Evolutionary conservation across 2,329 filamentous ascomycete species (phyloP).

Genomic region (Dactylellina sp.): DNA sequence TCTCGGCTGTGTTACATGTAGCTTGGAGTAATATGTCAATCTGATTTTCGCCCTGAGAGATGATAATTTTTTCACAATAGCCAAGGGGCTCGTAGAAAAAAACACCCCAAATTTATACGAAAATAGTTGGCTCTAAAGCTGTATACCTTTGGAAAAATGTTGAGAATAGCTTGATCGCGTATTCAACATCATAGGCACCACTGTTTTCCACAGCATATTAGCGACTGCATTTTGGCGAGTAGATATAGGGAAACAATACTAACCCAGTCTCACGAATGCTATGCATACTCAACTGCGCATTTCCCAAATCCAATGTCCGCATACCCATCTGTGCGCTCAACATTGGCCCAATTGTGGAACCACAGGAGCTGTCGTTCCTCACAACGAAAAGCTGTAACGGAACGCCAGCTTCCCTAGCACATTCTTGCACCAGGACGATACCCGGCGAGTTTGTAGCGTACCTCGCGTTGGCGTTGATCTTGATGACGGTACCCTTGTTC

Average conservation of each 20-base stretch:
- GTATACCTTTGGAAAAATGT: conserved; percentile 88
- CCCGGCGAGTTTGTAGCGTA: conserved; percentile 97
- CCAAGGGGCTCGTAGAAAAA: neutral
- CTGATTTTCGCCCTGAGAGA: neutral
- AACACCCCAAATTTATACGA: too few relatives aligned
- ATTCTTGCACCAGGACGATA: conserved; percentile 90
- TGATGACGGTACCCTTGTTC: conserved; percentile 96
- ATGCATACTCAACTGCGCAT: conserved; percentile 96
- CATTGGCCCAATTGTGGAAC: conserved; percentile 98
- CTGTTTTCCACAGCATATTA: conserved; percentile 61
- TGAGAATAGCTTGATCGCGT: conserved; percentile 86
- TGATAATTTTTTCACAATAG: neutral
- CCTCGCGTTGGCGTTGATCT: conserved; percentile 96
- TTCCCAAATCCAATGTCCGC: conserved; percentile 90
- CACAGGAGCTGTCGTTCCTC: conserved; percentile 92
- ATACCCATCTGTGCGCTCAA: conserved; percentile 86
- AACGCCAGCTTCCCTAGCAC: conserved; percentile 77
- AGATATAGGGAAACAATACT: conserved; percentile 29
- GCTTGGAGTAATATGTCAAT: neutral
- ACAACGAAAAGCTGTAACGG: conserved; percentile 96
- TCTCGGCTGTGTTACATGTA: neutral
- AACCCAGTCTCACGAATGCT: conserved; percentile 86
- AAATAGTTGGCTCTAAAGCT: conserved; percentile 82
- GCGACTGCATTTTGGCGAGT: conserved; percentile 22
- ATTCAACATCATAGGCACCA: conserved; percentile 85